Base-by-base conservation (phyloP, 768 basidiomycete species). In the Tricholoma saponaceum region DNA sequence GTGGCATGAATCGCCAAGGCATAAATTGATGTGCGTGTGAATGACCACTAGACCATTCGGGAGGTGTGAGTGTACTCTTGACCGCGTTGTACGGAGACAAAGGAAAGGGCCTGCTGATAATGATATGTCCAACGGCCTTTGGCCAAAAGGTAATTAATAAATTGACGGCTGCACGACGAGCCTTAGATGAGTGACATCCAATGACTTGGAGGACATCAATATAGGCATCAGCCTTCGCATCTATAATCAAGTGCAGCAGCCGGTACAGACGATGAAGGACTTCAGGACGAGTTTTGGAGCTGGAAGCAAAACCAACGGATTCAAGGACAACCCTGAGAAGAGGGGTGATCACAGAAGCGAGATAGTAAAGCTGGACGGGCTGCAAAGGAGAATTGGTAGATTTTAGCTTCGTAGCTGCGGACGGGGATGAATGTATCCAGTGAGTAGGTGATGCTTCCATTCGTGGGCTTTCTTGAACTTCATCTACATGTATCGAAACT, bases 151-250 rank as follows among this genome's bases (percentile, higher is more conserved):
- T 80, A 9, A 74, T 68, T 22, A 95, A 70, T 5, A 87, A 68
- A 35, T 74, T 69, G 59, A 86, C 69, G 9, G 89, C 90, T 22
- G 73, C 67, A 44, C 77, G 75, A 25, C 88, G 75, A 22, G 86
- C 78, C 53, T 69, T 76, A 6, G 79, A 68, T 3, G 83, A 78
- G 53, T 86, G 83, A 66, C 87, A 86, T 12, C 89, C 90, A 26
- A 85, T 74, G 30, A 91, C 77, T 59, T 89, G 83, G 9, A 95
- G 77, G 1, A 90, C 56, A 69, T 93, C 91, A 43, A 83, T 74
- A 66, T 86, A 86, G 3, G 82, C 76, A 67, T 93, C 90, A 0
- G 79, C 75, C 65, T 92, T 93, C 30, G 76, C 71, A 23, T 70
- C 72, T 14, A 83, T 68, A 25, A 92, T 76, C 16, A 80, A 67